Evolutionary conservation across 2,329 filamentous ascomycete species (phyloP), one percentile per base, ranked within the genome.

Genomic region (Ophiocordyceps camponoti-leonardi): DNA sequence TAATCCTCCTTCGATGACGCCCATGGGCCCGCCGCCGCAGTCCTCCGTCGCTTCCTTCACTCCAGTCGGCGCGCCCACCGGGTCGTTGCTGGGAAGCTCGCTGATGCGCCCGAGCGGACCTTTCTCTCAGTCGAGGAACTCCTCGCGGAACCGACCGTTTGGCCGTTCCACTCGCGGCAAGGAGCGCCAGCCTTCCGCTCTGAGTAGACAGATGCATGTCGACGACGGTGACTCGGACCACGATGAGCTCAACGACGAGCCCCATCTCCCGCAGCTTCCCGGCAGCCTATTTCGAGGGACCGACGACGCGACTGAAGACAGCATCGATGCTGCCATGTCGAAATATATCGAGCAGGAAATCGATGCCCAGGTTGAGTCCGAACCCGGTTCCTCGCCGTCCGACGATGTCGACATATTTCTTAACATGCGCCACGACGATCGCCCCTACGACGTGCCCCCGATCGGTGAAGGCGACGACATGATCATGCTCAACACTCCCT

Each of bases 1-100:
- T 48, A 63, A 68, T 10, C 61, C 66, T 44, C 69, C 71, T 7
- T 69, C 72, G 35, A 75, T 70, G 2, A 76, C 73, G 2, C 72
- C 73, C 6, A 67, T 67, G 18, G 72, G 67, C 0, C 67, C 67
- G 30, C 70, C 71, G 26, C 70, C 72, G 1, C 35, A 39, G 35
- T 72, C 73, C 26, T 71, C 71, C 8, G 65, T 66, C 10, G 67
- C 67, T 5, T 74, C 71, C 41, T 76, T 75, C 58, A 75, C 73
- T 1, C 72, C 73, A 1, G 64, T 66, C 16, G 75, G 75, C 46
- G 72, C 72, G 16, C 73, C 73, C 0, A 72, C 73, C 20, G 69
- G 66, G 28, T 71, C 70, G 13, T 75, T 66, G 52, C 58, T 77
- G 35, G 68, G 72, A 46, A 75, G 72, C 58, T 75, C 73, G 35